Percentiles rank a stretch among this genome's conserved stretches.
Evolutionary conservation across 2,329 filamentous ascomycete genomes (phyloP).

Genomic region (Thermothelomyces thermophilus): DNA sequence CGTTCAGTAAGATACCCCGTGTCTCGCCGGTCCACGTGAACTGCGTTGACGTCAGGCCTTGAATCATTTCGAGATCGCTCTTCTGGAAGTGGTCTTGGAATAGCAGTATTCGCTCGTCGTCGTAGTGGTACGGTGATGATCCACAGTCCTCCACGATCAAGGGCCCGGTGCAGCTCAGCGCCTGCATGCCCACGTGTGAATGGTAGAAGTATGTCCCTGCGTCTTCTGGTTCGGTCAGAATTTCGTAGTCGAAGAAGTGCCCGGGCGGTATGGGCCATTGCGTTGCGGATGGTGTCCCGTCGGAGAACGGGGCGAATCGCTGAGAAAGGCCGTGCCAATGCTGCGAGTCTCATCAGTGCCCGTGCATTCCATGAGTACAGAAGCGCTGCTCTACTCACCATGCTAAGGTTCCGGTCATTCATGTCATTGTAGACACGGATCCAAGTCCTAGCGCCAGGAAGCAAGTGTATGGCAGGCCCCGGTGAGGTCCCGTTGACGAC

Average conservation of each 20-base stretch:
- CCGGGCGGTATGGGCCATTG: conserved; percentile 60
- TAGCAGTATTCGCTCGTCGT: conserved; percentile 52
- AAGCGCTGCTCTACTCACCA: conserved; percentile 34
- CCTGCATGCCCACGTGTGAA: conserved; percentile 59
- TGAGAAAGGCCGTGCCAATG: conserved; percentile 63
- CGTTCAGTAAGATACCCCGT: conserved; percentile 51
- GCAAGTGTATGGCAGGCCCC: conserved; percentile 42
- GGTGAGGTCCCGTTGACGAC: conserved; percentile 48
- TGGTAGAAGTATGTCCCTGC: conserved; percentile 64
- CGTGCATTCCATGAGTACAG: neutral
- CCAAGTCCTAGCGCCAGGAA: conserved; percentile 43
- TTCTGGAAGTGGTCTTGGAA: conserved; percentile 53
- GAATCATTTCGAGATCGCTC: conserved; percentile 45
- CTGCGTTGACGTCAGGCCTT: conserved; percentile 41
- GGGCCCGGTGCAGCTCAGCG: conserved; percentile 49
- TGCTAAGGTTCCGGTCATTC: conserved; percentile 47
- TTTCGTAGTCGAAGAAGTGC: conserved; percentile 62
- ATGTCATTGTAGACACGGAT: conserved; percentile 55
- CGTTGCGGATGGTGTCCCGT: conserved; percentile 52
- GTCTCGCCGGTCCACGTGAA: conserved; percentile 56
- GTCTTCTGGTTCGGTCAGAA: conserved; percentile 45
- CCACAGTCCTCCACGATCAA: conserved; percentile 50
- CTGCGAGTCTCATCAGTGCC: conserved; percentile 29
- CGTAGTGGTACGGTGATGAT: conserved; percentile 50
- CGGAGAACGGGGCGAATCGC: conserved; percentile 54